Percentiles rank a stretch among this genome's conserved stretches.
phyloP scores from a whole-genome alignment of 495 filamentous ascomycete genomes.

The Penicillium bovifimosum region DNA sequence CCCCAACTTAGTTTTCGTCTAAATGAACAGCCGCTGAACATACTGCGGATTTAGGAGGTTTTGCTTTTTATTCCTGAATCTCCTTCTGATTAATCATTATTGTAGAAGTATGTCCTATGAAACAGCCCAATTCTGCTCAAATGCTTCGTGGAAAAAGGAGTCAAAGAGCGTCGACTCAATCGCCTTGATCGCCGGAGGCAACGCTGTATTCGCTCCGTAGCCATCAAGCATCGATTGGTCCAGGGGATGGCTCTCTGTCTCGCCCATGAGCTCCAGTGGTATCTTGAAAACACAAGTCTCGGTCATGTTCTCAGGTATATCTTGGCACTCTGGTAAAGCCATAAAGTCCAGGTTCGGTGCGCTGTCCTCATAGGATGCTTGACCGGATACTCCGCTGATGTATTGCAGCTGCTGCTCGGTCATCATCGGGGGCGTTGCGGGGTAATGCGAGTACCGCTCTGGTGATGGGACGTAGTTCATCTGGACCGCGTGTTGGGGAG shows the following conservation, averaged over 20 bases:
- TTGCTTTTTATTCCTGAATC: background rate
- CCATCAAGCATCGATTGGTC: background rate
- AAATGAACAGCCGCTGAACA: too few relatives aligned
- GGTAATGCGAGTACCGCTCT: background rate
- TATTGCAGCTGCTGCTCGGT: background rate
- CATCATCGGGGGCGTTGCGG: background rate
- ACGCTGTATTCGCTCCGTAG: background rate
- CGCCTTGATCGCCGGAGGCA: background rate
- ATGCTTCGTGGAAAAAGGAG: background rate
- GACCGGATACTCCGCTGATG: background rate
- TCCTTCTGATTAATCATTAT: background rate
- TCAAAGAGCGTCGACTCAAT: background rate
- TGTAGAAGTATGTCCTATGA: background rate
- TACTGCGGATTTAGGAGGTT: too few relatives aligned
- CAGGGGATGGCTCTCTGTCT: background rate
- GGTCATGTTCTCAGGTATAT: background rate
- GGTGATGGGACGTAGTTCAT: background rate
- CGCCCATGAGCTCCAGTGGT: background rate
- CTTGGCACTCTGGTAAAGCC: background rate
- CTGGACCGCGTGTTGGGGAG: background rate
- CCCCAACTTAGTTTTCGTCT: background rate
- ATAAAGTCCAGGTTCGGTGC: background rate
- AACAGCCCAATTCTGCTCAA: background rate
- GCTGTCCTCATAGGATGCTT: background rate
- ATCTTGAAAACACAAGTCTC: background rate